Evolutionary conservation across 345 rosid species (phyloP), one percentile per base, ranked within the genome.

Genomic region (Brassica nigra): DNA sequence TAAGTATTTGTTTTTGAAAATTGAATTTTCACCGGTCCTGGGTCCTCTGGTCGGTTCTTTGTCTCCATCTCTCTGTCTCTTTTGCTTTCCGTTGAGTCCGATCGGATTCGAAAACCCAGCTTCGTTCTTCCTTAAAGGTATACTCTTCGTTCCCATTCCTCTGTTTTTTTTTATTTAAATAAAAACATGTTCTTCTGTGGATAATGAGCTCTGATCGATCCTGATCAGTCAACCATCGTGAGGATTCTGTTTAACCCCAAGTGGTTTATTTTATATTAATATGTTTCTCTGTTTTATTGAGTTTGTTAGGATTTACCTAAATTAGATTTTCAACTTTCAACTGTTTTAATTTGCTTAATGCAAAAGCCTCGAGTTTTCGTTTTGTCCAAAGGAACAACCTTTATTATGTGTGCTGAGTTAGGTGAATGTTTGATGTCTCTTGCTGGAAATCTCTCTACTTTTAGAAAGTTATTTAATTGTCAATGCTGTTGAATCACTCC

Each of bases 371-470:
- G 16, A 61, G 5, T 54, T 70, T 52, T 77, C 1, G 62, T 59
- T 33, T 71, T 20, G 39, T 11, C 76, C 76, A 34, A 78, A 71
- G 47, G 16, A 16, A 18, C 52, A 44, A 44, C 2, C 64, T 47
- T 18, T 18, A 18, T n/a, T n/a, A n/a, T n/a, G n/a, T n/a, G n/a
- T n/a, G n/a, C n/a, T 37, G 18, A 66, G 73, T 71, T 78, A 2
- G 73, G 76, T 78, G 66, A 65, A 65, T 63, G 68, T 30, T 66
- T 79, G 11, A 57, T 72, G 73, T 78, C 76, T 63, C 28, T 65
- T 71, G 27, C 29, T 64, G 8, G 30, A 39, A 23, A 59, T 66
- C 73, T 58, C 73, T 66, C 18, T 23, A 0, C 30, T 14, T n/a
- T n/a, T n/a, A n/a, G n/a, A n/a, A n/a, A n/a, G n/a, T n/a, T n/a